Evolutionary conservation across 73 alveolate genomes (phyloP), one percentile per base, ranked within the genome.

Genomic region (Symbiodinium natans): DNA sequence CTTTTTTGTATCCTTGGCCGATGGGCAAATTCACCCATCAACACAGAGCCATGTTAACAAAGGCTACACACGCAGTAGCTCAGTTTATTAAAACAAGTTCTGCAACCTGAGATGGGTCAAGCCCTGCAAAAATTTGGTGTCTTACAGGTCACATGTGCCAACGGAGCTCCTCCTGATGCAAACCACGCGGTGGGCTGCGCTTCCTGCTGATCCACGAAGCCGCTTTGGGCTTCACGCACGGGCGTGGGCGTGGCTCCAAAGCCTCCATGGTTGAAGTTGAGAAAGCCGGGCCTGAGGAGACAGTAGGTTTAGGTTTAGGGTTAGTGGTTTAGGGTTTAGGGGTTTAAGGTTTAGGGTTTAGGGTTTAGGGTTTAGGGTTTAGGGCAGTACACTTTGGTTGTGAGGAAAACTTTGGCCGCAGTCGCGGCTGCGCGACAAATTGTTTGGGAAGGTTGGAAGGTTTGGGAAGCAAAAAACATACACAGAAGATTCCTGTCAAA

Each of bases 261-360:
- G 48, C 98, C 98, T 27, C 98, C 98, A 38, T 92, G 98, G 71
- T 92, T 92, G 85, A 92, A 92, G 88, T 92, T 92, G 52, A 77
- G 80, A 54, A 90, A 90, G 52, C 97, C 97, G 7, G 88, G 59
- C 97, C 97, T 90, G 19, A 25, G 27, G 80, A 5, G 80, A 27
- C 1, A 8, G 3, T 29, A 3, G 27, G 33, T n/a, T 29, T 27
- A 4, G 74, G 74, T 56, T n/a, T 63, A 8, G 77, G 40, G 29
- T 63, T 63, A 25, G 13, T 6, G 59, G 13, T 46, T 46, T 46
- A 46, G 77, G 77, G 77, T 27, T 63, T 63, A 27, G 77, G 31
- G 31, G 8, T 7, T 3, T 59, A 7, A 27, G 13, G 59, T 46
- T 46, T 6, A 9, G 59, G 82, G 31, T 68, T 68, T 68, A 21